Conservation (phyloP, 768 basidiomycete genomes). For the Tricholoma sp. region DNA sequence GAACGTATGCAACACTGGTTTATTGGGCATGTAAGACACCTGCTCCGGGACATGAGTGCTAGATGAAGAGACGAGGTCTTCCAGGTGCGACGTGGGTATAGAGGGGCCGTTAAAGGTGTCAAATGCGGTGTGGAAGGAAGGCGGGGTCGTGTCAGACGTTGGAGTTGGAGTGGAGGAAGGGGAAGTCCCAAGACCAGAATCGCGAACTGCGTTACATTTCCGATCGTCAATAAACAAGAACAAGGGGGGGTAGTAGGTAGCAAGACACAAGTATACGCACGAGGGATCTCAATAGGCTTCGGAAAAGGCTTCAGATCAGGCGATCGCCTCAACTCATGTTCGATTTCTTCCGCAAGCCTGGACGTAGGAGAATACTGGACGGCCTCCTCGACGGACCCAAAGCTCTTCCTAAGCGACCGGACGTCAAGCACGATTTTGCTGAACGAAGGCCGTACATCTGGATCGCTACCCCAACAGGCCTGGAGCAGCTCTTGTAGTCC, state of each 20-base stretch:
- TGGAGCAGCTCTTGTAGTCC: conserved; percentile 41
- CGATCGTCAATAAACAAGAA: background rate
- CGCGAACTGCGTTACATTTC: background rate
- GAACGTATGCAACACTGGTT: background rate
- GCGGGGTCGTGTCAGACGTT: background rate
- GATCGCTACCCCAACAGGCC: conserved; percentile 53
- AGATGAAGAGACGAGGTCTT: conserved; percentile 27
- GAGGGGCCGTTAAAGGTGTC: conserved; percentile 10
- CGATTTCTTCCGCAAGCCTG: conserved; percentile 8
- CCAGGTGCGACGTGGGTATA: conserved; percentile 21
- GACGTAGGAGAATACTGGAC: conserved; percentile 9
- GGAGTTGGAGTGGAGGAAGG: conserved; percentile 8
- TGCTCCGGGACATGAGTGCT: conserved; percentile 32
- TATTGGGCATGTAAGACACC: conserved; percentile 32
- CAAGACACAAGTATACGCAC: conserved; percentile 15
- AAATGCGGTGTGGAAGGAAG: conserved; percentile 20
- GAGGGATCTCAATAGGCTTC: conserved; percentile 17
- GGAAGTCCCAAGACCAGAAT: conserved; percentile 5
- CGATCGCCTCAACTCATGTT: conserved; percentile 22
- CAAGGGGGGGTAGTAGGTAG: too few relatives aligned
- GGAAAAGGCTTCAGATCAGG: conserved; percentile 37
- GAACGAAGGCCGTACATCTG: conserved; percentile 50
- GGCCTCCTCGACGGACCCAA: conserved; percentile 14
- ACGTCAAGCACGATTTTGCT: conserved; percentile 40
- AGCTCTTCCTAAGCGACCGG: conserved; percentile 37